phyloP scores from a whole-genome alignment of 352 stramenopile species.

The Globisporangium spinosum region DNA sequence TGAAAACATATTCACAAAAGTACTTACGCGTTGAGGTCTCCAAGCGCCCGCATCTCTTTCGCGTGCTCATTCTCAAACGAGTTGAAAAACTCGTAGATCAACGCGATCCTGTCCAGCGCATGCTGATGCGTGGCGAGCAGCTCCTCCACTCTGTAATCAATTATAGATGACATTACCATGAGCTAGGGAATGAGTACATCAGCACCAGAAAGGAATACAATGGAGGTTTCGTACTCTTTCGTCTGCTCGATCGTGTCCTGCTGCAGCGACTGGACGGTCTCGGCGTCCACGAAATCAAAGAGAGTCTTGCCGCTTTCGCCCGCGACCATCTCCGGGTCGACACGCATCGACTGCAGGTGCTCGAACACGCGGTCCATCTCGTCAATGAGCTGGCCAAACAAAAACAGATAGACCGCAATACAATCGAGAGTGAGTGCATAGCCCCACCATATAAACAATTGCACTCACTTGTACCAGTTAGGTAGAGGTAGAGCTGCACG shows the following conservation, averaged over 20 bases:
- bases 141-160: conserved; percentile 41
- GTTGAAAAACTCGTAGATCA: conserved; percentile 62
- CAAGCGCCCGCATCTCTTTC: conserved; percentile 28
- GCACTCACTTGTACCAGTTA: neutral
- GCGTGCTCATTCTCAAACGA: conserved; percentile 48
- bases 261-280: conserved; percentile 75
- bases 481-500: neutral
- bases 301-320: conserved; percentile 65
- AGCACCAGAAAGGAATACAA: neutral
- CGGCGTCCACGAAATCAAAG: conserved; percentile 82
- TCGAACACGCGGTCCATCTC: conserved; percentile 78
- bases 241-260: conserved; percentile 70
- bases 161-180: too few relatives aligned
- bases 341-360: conserved; percentile 41
- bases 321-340: conserved; percentile 54
- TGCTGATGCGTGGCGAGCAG: conserved; percentile 56
- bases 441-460: neutral
- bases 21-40: conserved; percentile 2
- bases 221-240: conserved; percentile 42
- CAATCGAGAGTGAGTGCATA: neutral
- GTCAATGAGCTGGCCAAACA: conserved; percentile 42
- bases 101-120: conserved; percentile 50
- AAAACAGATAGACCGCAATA: neutral
- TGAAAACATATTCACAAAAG: neutral
- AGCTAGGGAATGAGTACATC: neutral